These are phyloP conservation scores for Dillenia suffruticosa DNA, from an alignment of 164 flowering plant genomes.

Conservation along the genomic window DNA sequence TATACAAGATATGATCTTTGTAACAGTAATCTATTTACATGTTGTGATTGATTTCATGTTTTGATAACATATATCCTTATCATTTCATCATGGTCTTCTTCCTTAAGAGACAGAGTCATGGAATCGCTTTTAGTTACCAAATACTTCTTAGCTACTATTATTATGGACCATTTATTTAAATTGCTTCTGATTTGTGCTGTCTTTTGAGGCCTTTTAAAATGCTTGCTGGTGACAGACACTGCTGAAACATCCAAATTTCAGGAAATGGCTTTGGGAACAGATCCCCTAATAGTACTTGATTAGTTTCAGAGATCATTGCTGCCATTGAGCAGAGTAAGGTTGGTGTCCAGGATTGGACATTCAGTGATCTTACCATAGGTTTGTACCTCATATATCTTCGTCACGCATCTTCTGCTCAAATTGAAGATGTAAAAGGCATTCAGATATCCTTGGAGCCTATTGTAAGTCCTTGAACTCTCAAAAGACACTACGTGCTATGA, in stretches of 20 bases:
- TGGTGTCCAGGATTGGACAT: constrained; percentile 84
- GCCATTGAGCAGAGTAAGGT: constrained; percentile 73
- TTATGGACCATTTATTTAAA: neutral
- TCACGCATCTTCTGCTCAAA: constrained; percentile 62
- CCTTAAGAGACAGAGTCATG: too few species aligned
- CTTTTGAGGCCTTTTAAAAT: neutral
- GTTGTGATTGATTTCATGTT: neutral
- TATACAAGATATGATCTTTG: too few species aligned
- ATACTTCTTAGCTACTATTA: neutral
- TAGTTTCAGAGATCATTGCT: constrained; percentile 69
- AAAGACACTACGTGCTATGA: neutral
- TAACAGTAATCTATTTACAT: neutral
- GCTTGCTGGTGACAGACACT: constrained; percentile 4
- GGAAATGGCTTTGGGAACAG: constrained; percentile 44
- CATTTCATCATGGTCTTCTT: neutral
- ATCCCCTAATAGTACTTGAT: constrained; percentile 46
- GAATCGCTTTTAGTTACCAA: too few species aligned
- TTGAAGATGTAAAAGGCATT: constrained; percentile 72
- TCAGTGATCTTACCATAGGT: constrained; percentile 84
- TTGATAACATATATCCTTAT: neutral
- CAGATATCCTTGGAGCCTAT: constrained; percentile 59
- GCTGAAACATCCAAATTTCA: constrained; percentile 14
- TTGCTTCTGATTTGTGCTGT: neutral
- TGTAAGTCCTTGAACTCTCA: constrained; percentile 27
- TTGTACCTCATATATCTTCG: constrained; percentile 83